Base-by-base conservation (phyloP, 2,329 filamentous ascomycete genomes). In the Thyridium curvatum region DNA sequence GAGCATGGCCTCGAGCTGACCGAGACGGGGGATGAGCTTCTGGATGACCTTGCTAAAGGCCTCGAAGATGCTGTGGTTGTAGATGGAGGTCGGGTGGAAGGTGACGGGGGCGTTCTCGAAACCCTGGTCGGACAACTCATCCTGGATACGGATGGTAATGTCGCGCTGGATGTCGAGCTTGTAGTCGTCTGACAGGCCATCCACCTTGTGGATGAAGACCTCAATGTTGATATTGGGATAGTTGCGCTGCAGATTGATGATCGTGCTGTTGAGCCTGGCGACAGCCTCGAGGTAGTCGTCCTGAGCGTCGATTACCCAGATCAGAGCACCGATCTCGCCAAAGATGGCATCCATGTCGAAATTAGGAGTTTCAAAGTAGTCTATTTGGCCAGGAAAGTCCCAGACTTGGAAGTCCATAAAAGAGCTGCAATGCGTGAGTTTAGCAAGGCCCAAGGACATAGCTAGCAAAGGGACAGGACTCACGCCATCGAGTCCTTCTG, bases 391-490 rank as follows among this genome's bases (percentile, higher is more conserved):
- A 2, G 93, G 93, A 41, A 98, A 90, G 58, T 98, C 93, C 86
- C 90, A 96, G 35, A 96, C 87, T 64, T 97, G 91, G 51, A 97
- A 96, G 58, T 97, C 91, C 89, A 97, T 96, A 59, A 98, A 97
- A 3, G 93, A 97, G 51, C 89, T 96, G 42, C 14, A 32, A 3
- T 13, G 16, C 12, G 45, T 59, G 32, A n/a, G n/a, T n/a, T 38
- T 40, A 40, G 18, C 18, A 30, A 40, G 30, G 13, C 15, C 18
- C 4, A 18, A n/a, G 17, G 2, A 36, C 26, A 21, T 18, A 14
- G 17, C 16, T 13, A 14, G 7, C 14, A 9, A 18, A 14, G 13
- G 14, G 32, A 29, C 15, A 18, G 4, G 13, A 4, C 4, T 69
- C 87, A 96, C 90, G 93, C 87, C 72, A 97, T 90, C 4, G 86